Conservation (phyloP, 345 rosid genomes). For the Eucalyptus pauciflora region DNA sequence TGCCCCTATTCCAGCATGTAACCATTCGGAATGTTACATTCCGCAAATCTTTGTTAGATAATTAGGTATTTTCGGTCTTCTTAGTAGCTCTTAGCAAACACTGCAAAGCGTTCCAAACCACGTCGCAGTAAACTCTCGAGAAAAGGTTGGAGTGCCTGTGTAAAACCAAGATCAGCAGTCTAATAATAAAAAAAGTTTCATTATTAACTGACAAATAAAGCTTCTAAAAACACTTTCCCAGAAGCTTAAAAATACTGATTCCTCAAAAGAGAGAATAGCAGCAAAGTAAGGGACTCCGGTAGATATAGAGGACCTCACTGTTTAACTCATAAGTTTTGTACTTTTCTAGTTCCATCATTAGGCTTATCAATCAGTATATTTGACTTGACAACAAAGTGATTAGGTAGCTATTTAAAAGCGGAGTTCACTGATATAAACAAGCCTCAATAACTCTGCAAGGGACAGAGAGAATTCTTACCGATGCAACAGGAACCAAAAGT, state of each 20-base stretch:
- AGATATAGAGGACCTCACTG: no score
- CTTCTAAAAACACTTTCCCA: not conserved
- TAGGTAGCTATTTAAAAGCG: not conserved
- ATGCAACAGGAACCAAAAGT: conserved; percentile 66
- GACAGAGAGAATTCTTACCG: conserved; percentile 34
- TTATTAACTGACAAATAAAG: not conserved
- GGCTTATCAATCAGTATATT: not conserved
- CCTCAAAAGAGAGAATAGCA: not conserved
- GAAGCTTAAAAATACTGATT: not conserved
- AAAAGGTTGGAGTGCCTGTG: conserved; percentile 76
- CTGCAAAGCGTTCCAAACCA: conserved; percentile 66
- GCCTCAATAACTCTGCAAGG: not conserved
- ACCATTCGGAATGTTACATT: not conserved
- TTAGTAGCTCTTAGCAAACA: conserved; percentile 14
- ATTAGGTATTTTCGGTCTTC: not conserved
- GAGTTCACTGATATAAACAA: not conserved
- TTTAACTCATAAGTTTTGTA: not conserved
- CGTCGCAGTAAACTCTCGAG: conserved; percentile 55
- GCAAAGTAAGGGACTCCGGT: not conserved
- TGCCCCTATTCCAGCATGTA: not conserved
- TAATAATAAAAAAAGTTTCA: not conserved
- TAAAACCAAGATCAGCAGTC: not conserved
- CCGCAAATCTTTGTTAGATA: not conserved
- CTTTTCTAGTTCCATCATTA: not conserved
- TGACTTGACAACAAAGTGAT: not conserved